Percentiles rank a stretch among this genome's conserved stretches.
These are phyloP conservation scores for Kodamaea leandrae DNA, from an alignment of 805 yeast species.

Conservation along the genomic window DNA sequence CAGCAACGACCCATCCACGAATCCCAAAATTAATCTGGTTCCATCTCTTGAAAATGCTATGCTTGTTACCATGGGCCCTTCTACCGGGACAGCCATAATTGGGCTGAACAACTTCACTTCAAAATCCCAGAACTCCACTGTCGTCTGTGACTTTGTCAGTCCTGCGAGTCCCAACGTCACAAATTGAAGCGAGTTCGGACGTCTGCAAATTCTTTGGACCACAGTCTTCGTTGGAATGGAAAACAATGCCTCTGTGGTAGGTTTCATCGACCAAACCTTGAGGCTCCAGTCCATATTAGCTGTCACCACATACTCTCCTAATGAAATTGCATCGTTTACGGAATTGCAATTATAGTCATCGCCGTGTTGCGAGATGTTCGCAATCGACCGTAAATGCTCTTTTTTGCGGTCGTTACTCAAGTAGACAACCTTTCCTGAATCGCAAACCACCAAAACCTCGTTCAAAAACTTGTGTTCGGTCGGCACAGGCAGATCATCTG, in stretches of 20 bases:
- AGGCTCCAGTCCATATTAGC: conserved; percentile 25
- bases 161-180: conserved; percentile 20
- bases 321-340: conserved; percentile 8
- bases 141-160: conserved; percentile 6
- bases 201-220: conserved; percentile 17
- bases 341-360: conserved; percentile 4
- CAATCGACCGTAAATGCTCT: conserved; percentile 11
- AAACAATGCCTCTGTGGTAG: conserved; percentile 13
- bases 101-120: conserved; percentile 18
- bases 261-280: conserved; percentile 18
- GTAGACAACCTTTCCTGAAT: conserved; percentile 18
- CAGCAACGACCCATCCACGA: conserved; percentile 17
- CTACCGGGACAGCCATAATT: conserved; percentile 14
- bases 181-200: conserved; percentile 25
- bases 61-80: conserved; percentile 5
- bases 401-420: conserved; percentile 17
- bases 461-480: conserved; percentile 19
- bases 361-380: background rate
- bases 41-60: conserved; percentile 20
- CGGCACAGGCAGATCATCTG: background rate
- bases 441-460: conserved; percentile 19
- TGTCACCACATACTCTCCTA: conserved; percentile 14
- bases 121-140: conserved; percentile 33
- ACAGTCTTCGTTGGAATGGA: conserved; percentile 21
- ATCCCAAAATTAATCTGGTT: conserved; percentile 13